phyloP scores from a whole-genome alignment of 2,329 filamentous ascomycete species.

The Diaporthe humulicola region DNA sequence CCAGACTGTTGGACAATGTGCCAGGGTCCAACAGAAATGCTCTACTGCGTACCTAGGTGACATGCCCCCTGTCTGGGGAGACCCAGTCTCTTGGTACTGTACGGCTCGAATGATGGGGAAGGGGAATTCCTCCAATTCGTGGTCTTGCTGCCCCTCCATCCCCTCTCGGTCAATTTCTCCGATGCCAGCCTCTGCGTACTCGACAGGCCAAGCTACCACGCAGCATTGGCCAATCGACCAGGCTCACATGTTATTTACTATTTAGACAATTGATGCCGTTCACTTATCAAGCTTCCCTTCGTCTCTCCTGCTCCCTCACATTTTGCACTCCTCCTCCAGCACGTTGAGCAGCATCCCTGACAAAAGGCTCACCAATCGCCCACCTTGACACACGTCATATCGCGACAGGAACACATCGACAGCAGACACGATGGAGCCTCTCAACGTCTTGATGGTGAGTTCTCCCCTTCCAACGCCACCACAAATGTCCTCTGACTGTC shows the following conservation, averaged over 20 bases:
- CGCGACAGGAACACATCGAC: neutral
- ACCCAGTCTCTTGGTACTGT: slow-evolving; percentile 27
- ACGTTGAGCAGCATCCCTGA: neutral
- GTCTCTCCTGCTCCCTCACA: neutral
- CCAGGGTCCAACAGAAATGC: slow-evolving; percentile 1
- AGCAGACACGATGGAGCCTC: slow-evolving; percentile 64
- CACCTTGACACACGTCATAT: neutral
- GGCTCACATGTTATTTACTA: slow-evolving; percentile 22
- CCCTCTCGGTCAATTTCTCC: slow-evolving; percentile 38
- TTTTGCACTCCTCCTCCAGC: neutral
- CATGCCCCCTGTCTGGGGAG: neutral
- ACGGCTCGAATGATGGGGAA: slow-evolving; percentile 21
- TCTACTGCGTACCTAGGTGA: neutral
- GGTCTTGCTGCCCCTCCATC: slow-evolving; percentile 25
- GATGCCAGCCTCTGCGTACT: slow-evolving; percentile 22
- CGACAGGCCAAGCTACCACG: neutral
- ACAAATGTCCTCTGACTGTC: neutral
- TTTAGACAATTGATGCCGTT: slow-evolving; percentile 25
- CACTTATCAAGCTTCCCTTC: neutral
- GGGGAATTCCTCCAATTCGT: slow-evolving; percentile 30
- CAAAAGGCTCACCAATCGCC: neutral
- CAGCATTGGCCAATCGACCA: slow-evolving; percentile 5
- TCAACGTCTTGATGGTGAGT: slow-evolving; percentile 77
- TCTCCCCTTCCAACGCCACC: neutral
- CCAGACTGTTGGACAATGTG: neutral